phyloP scores from a whole-genome alignment of 2,329 filamentous ascomycete species.

The Ambrosiella beaveri region DNA sequence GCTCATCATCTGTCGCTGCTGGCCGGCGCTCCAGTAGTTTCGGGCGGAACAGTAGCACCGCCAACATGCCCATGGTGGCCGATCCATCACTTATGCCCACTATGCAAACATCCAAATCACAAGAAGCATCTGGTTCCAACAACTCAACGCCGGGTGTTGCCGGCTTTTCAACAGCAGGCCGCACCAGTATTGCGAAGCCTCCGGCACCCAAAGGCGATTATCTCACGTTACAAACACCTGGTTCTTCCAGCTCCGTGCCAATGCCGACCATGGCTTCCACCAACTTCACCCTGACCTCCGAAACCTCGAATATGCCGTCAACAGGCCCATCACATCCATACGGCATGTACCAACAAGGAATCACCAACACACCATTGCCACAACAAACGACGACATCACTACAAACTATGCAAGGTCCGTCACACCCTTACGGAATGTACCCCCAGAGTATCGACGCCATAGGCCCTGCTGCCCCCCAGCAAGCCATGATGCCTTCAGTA shows the following conservation, averaged over 20 bases:
- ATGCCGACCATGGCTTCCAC: constrained; percentile 3
- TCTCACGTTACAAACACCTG: background rate
- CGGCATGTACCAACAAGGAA: constrained; percentile 13
- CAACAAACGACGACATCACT: background rate
- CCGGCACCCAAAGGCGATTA: constrained; percentile 8
- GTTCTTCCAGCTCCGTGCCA: background rate
- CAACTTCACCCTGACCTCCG: constrained; percentile 9
- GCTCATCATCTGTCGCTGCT: background rate
- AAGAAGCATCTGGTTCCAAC: background rate
- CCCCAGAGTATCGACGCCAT: constrained; percentile 58
- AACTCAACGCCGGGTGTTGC: background rate
- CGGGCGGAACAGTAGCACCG: background rate
- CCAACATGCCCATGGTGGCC: background rate
- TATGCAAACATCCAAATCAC: background rate
- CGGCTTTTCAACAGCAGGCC: background rate
- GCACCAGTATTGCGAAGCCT: constrained; percentile 6
- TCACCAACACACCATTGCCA: constrained; percentile 2
- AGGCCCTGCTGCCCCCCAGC: constrained; percentile 37
- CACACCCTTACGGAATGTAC: constrained; percentile 74
- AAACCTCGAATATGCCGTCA: constrained; percentile 3
- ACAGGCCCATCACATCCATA: constrained; percentile 12
- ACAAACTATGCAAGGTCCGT: constrained; percentile 35
- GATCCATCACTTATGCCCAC: background rate
- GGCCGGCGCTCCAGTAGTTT: constrained; percentile 1
- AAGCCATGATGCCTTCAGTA: constrained; percentile 39